Evolutionary conservation across 768 basidiomycete genomes (phyloP), one percentile per base, ranked within the genome.

Genomic region (Naganishia antarctica): DNA sequence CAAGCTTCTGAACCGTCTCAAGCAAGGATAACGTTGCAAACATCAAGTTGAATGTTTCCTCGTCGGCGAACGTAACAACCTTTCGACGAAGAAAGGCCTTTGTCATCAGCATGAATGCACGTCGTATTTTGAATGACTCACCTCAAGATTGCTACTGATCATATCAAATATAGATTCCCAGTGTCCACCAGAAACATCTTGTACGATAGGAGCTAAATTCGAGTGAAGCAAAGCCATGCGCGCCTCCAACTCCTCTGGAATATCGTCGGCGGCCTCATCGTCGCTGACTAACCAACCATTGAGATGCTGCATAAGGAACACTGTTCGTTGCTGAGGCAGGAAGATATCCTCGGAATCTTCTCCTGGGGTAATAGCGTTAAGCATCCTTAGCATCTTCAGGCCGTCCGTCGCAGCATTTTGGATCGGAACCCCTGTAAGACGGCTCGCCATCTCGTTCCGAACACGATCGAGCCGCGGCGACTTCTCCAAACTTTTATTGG

Each of bases 91-190:
- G 44, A 62, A 62, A 48, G 46, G 7, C 6, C 16, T 15, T 7
- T 15, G 15, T 37, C 8, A 37, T 7, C 34, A 37, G 34, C 8
- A 37, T 1, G 29, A 21, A 32, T 53, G 53, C 5, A 37, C 25
- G 48, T 21, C 9, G 43, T 11, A 12, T 6, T 44, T 44, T 44
- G 29, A 6, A 16, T 12, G 16, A 70, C 82, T 46, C 62, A 91
- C 91, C 83, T 97, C 93, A 2, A 98, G 80, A 70, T 89, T 90
- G 64, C 82, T 88, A 76, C 94, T 92, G 13, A 94, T 73, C 16
- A 97, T 76, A 73, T 97, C 92, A 74, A 90, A 93, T 4, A 92
- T 84, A 34, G 92, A 83, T 51, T 90, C 88, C 96, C 96, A 99
- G 76, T 98, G 96, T 0, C 83, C 80, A 0, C 94, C 96, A 15